Base-by-base conservation (phyloP, 1,284 basidiomycete genomes). In the Leccinum pachyderme region DNA sequence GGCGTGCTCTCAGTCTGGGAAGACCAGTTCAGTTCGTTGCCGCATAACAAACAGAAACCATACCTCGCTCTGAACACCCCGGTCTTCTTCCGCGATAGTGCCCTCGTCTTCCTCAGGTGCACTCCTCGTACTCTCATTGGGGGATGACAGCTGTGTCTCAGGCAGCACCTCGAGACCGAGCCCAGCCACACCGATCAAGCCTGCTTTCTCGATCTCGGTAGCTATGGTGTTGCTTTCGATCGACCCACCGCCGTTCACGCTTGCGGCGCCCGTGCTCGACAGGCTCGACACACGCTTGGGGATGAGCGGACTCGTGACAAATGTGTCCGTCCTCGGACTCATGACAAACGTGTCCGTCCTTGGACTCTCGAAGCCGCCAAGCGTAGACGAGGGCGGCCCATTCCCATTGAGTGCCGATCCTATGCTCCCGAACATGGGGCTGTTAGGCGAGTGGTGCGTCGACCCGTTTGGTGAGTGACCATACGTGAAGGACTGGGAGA, bases 41-140 rank as follows among this genome's bases (percentile, higher is more conserved):
- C 49, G 25, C 49, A 32, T 15, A 49, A 51, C 53, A 18, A 33
- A 49, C n/a, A 35, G 69, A 31, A 25, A 25, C 13, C 81, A 50
- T 60, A 87, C 89, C 69, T 91, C 89, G 64, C 87, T 90, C 68
- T 86, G 70, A 44, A 78, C 81, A 15, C 72, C 81, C 24, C 80
- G 75, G 5, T 89, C 86, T n/a, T 89, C 87, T 2, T 80, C 78
- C 3, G 57, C 68, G 8, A 57, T 58, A 24, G 15, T 12, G 27
- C n/a, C 12, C 12, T 68, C 76, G 25, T 68, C 61, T 9, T 66
- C 57, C 11, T 73, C 69, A 5, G 69, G 75, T 4, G 68, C 68
- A 39, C 76, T 78, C n/a, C 87, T 68, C 2, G 79, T 79, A 25
- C 78, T 72, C 56, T 88, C 86, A 55, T 84, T 86, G 2, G 84